These are phyloP conservation scores for Tremella mesenterica DNA, from an alignment of 768 basidiomycete species.

Conservation along the genomic window DNA sequence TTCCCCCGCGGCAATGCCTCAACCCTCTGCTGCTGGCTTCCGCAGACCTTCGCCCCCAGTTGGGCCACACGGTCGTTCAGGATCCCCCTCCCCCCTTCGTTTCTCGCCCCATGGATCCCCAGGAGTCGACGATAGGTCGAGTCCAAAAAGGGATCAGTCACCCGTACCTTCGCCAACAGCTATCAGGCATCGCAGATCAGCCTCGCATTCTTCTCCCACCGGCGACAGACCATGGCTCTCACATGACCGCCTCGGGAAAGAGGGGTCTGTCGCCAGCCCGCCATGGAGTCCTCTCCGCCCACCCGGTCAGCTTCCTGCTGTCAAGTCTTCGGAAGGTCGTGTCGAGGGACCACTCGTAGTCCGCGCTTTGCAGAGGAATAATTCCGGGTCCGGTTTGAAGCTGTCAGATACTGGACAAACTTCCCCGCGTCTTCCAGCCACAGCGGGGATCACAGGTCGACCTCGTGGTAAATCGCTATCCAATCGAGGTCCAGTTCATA, in stretches of 20 bases:
- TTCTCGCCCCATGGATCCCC: constrained; percentile 3
- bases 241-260: constrained; percentile 1
- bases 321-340: neutral
- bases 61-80: neutral
- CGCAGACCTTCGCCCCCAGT: constrained; percentile 17
- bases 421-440: neutral
- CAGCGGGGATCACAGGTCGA: neutral
- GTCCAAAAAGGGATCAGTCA: neutral
- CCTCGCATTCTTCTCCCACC: constrained; percentile 23
- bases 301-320: neutral
- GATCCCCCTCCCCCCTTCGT: constrained; percentile 9
- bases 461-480: neutral
- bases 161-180: too few relatives aligned
- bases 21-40: constrained; percentile 1
- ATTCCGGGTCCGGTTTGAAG: neutral
- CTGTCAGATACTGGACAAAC: neutral
- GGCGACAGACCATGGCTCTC: neutral
- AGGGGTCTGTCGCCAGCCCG: constrained; percentile 3
- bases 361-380: neutral
- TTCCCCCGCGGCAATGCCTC: constrained; percentile 22
- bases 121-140: neutral
- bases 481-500: neutral
- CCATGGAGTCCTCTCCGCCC: constrained; percentile 8
- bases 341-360: too few relatives aligned
- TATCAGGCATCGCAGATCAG: constrained; percentile 22